phyloP scores from a whole-genome alignment of 805 yeast species.

The Helenozyma rhizophorensis region DNA sequence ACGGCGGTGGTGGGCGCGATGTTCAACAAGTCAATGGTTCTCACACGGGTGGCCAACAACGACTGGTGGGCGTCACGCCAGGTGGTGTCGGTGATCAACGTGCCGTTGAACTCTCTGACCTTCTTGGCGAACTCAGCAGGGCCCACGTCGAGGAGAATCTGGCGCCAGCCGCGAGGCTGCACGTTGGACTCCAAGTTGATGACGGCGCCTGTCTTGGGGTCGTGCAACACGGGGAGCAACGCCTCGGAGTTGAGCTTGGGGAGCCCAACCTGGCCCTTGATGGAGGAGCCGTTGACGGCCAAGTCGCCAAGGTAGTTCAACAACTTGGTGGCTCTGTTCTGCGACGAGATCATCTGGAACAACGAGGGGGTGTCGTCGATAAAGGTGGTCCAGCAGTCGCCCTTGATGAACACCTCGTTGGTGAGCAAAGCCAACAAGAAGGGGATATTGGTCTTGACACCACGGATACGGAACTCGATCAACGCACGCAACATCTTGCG shows the following conservation, averaged over 20 bases:
- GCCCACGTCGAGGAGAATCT: constrained; percentile 76
- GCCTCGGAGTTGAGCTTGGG: constrained; percentile 82
- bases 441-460: constrained; percentile 98
- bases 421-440: constrained; percentile 89
- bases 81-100: constrained; percentile 95
- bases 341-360: constrained; percentile 91
- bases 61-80: constrained; percentile 99
- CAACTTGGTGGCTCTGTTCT: constrained; percentile 94
- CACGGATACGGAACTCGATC: constrained; percentile 97
- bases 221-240: constrained; percentile 66
- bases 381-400: constrained; percentile 96
- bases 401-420: constrained; percentile 78
- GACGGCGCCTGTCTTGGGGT: constrained; percentile 52
- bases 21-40: constrained; percentile 86
- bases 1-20: constrained; percentile 94
- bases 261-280: constrained; percentile 90
- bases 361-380: constrained; percentile 96
- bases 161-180: constrained; percentile 83
- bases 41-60: constrained; percentile 91
- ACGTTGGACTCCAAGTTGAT: constrained; percentile 56
- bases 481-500: constrained; percentile 96
- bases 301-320: constrained; percentile 88
- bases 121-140: constrained; percentile 87
- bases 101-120: constrained; percentile 80
- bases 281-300: constrained; percentile 93